Percentiles rank a stretch among this genome's conserved stretches.
These are phyloP conservation scores for Irpex lacteus DNA, from an alignment of 1,284 basidiomycete genomes.

Conservation along the genomic window DNA sequence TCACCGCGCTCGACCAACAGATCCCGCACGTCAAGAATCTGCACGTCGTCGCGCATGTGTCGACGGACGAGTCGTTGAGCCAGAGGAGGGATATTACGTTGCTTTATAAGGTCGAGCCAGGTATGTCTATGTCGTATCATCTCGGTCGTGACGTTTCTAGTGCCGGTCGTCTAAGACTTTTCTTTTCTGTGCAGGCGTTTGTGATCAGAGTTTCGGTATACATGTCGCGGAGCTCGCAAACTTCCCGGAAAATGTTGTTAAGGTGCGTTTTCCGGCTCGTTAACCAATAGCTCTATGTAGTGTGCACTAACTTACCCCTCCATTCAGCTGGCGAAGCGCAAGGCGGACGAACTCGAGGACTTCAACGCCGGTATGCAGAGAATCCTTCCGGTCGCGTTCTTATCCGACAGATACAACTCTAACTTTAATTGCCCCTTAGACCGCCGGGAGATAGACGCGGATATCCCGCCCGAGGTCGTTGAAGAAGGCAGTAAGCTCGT, in stretches of 20 bases:
- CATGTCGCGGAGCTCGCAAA: constrained; percentile 96
- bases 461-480: constrained; percentile 46
- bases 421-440: background rate
- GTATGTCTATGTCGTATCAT: too few relatives aligned
- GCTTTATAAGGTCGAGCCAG: constrained; percentile 94
- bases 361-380: constrained; percentile 58
- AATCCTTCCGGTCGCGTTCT: background rate
- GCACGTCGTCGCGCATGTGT: constrained; percentile 94
- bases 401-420: background rate
- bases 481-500: constrained; percentile 82
- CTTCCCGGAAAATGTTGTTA: constrained; percentile 93
- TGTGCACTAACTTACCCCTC: constrained; percentile 1
- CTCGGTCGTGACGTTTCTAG: too few relatives aligned
- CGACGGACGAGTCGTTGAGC: constrained; percentile 39
- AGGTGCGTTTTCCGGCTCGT: constrained; percentile 45
- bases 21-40: constrained; percentile 89
- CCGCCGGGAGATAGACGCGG: constrained; percentile 4
- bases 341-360: constrained; percentile 96
- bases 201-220: constrained; percentile 98
- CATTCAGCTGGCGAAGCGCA: constrained; percentile 83
- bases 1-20: constrained; percentile 89
- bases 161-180: too few relatives aligned
- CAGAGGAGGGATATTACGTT: constrained; percentile 87
- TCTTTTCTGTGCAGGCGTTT: constrained; percentile 71
- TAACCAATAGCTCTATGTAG: background rate